A percentile compares a stretch with the other conserved stretches of the same genome.
Conservation (phyloP, 257 asterid genomes). For the Nicotiana knightiana region DNA sequence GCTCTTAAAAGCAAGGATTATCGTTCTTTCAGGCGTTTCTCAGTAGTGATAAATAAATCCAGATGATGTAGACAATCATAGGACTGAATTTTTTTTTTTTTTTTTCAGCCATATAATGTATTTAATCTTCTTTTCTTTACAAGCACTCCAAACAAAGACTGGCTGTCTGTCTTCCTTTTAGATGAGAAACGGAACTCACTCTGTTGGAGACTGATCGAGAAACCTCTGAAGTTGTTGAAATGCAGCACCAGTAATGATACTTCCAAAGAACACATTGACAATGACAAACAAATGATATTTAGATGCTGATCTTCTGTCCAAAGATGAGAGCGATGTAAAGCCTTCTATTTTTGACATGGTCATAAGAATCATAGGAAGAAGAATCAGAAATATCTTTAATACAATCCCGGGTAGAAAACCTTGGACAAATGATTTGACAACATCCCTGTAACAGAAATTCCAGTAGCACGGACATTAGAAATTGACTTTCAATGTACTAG, state of each 20-base stretch:
- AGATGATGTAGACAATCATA: no score
- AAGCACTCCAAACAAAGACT: not conserved
- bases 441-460: conserved; percentile 32
- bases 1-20: no score
- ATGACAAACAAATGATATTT: conserved; percentile 72
- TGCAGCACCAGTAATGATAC: conserved; percentile 83
- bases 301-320: conserved; percentile 70
- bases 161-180: not conserved
- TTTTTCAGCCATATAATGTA: not conserved
- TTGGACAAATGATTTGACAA: conserved; percentile 54
- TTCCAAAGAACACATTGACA: conserved; percentile 80
- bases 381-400: conserved; percentile 56
- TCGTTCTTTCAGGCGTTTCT: no score
- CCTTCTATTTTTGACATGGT: conserved; percentile 74
- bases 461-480: not conserved
- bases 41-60: no score
- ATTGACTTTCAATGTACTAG: not conserved
- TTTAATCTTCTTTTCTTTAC: not conserved
- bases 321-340: conserved; percentile 48
- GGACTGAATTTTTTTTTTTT: no score
- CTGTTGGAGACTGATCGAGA: conserved; percentile 58
- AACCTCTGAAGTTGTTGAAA: conserved; percentile 68
- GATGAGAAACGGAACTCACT: conserved; percentile 32
- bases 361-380: conserved; percentile 64
- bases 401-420: conserved; percentile 88